A percentile compares a stretch with the other conserved stretches of the same genome.
These are phyloP conservation scores for Asterophora lycoperdoides DNA, from an alignment of 768 basidiomycete genomes.

Conservation along the genomic window DNA sequence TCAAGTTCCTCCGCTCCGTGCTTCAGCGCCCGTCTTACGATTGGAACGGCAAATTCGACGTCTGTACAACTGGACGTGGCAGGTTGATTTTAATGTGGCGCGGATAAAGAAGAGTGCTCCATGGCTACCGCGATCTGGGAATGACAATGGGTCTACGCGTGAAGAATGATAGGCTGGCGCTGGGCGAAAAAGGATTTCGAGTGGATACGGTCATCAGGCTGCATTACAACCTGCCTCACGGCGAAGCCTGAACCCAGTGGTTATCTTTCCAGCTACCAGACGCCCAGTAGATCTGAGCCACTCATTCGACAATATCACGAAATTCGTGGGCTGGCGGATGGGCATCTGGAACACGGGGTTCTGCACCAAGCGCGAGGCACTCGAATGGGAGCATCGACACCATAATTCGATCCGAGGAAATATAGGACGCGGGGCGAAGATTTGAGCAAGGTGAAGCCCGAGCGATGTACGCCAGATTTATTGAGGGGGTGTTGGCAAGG, in stretches of 20 bases:
- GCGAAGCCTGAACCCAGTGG: no score
- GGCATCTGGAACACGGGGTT: constrained; percentile 52
- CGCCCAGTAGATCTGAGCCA: constrained; percentile 46
- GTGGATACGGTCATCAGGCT: constrained; percentile 23
- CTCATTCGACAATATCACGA: constrained; percentile 45
- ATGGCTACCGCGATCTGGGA: constrained; percentile 67
- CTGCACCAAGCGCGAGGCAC: constrained; percentile 45
- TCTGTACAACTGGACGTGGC: no score
- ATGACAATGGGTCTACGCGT: constrained; percentile 63
- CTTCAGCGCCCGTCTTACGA: no score
- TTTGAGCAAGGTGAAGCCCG: constrained; percentile 39
- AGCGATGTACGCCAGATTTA: constrained; percentile 63
- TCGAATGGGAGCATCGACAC: constrained; percentile 53
- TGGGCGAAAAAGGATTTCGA: constrained; percentile 56
- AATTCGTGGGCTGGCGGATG: constrained; percentile 56
- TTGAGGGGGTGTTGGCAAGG: constrained; percentile 40
- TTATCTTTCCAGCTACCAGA: constrained; percentile 29
- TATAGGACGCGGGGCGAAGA: constrained; percentile 34
- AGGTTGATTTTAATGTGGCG: constrained; percentile 68
- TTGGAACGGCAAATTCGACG: no score
- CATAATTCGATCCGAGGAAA: constrained; percentile 44
- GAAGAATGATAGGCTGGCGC: constrained; percentile 44
- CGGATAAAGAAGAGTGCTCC: constrained; percentile 46
- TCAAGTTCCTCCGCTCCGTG: no score
- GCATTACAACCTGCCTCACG: no score